Evolutionary conservation across 2,329 filamentous ascomycete species (phyloP), one percentile per base, ranked within the genome.

Genomic region (Ophiosphaerella narmari): DNA sequence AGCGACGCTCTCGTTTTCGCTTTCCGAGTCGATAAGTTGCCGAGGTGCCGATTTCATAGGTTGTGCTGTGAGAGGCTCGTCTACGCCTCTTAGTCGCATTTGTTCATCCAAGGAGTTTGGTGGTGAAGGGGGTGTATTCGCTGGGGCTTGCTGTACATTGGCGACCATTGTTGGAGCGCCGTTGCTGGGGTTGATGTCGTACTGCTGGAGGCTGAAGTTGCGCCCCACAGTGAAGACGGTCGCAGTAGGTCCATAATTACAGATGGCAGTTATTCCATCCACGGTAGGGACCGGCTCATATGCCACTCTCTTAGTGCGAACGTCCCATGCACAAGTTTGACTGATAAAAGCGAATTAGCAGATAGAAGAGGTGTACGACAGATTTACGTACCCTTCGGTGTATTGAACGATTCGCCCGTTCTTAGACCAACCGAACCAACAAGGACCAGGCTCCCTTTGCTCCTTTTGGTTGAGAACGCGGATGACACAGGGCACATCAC

Each of bases 341-440:
- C 92, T 79, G 54, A 57, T 46, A 36, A 57, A 45, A 45, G 44
- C 32, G 33, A 56, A 31, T 72, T 42, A 72, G 65, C 48, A 55
- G 35, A 43, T 42, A 52, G 43, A 39, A 21, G 9, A 18, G 34
- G 52, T 51, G 48, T 34, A 33, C 34, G 39, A 37, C 38, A 38
- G 35, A 43, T 44, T 34, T 34, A 84, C 90, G 78, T 80, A 96
- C 92, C 87, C 86, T 74, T 97, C 91, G 5, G 90, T 89, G 74
- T 86, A 92, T 74, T 99, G 94, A 57, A 99, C 86, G 59, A 99
- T 91, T 60, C 92, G 88, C 34, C 94, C 94, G 77, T 96, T 97
- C 76, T 97, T 97, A 0, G 94, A 97, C 94, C 94, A 99, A 16
- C 86, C 89, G 80, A 97, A 92, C 94, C 94, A 99, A 70, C 96